Percentiles rank a stretch among this genome's conserved stretches.
Evolutionary conservation across 2,329 filamentous ascomycete genomes (phyloP).

Genomic region (Macrophomina pseudophaseolina): DNA sequence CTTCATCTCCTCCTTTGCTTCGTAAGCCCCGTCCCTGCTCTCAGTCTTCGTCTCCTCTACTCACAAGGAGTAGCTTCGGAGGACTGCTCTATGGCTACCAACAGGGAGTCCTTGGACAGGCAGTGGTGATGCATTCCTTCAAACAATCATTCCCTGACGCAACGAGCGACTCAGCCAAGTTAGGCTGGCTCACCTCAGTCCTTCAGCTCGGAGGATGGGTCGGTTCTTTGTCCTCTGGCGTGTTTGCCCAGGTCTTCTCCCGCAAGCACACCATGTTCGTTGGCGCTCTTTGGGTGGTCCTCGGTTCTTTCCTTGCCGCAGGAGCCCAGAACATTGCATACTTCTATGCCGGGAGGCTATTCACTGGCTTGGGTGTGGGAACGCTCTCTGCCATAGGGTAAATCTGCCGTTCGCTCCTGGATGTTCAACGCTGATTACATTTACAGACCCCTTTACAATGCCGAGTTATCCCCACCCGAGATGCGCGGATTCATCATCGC

Average conservation of each 20-base stretch:
- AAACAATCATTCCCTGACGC: conserved; percentile 56
- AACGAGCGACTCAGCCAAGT: conserved; percentile 52
- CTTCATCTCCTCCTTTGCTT: conserved; percentile 39
- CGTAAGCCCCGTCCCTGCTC: conserved; percentile 30
- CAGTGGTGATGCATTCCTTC: conserved; percentile 60
- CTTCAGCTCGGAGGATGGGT: conserved; percentile 58
- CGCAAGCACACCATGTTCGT: conserved; percentile 60
- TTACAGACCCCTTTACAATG: conserved; percentile 52
- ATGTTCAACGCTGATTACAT: conserved; percentile 19
- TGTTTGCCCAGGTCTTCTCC: conserved; percentile 56
- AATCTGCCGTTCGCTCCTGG: conserved; percentile 10
- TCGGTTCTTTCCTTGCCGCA: conserved; percentile 49
- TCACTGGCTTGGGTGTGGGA: conserved; percentile 58
- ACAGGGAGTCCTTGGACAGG: conserved; percentile 61
- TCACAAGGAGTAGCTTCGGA: conserved; percentile 46
- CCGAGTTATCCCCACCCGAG: conserved; percentile 40
- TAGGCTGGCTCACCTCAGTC: conserved; percentile 59
- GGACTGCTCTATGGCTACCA: conserved; percentile 61
- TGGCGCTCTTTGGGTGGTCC: conserved; percentile 52
- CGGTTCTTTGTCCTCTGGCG: conserved; percentile 54
- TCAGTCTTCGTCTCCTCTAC: background rate
- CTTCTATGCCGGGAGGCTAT: conserved; percentile 56
- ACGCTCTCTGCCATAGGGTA: conserved; percentile 51
- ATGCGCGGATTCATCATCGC: conserved; percentile 38
- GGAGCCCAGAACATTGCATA: conserved; percentile 45